Percentiles rank a stretch among this genome's conserved stretches.
phyloP scores from a whole-genome alignment of 345 rosid genomes.

The Gossypium thurberi region DNA sequence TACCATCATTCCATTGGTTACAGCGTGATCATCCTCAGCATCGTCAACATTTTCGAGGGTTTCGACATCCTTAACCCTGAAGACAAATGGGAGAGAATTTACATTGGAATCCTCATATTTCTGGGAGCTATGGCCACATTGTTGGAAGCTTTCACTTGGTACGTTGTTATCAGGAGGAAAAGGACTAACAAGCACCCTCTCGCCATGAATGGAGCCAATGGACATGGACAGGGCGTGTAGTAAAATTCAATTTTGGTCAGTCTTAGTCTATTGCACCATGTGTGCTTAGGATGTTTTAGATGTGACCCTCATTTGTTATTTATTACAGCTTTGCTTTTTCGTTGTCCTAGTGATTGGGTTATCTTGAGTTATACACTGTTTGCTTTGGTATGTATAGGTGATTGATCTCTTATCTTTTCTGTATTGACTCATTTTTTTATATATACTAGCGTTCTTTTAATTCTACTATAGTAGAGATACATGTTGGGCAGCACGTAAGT shows the following conservation, averaged over 20 bases:
- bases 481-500: no score
- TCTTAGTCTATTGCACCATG: background rate
- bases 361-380: background rate
- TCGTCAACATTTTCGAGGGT: conserved; percentile 63
- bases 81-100: conserved; percentile 52
- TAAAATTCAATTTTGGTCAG: background rate
- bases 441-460: no score
- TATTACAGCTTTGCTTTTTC: background rate
- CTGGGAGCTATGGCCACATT: conserved; percentile 39
- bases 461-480: background rate
- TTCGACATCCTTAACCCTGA: conserved; percentile 48
- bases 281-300: background rate
- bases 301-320: background rate
- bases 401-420: background rate
- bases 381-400: background rate
- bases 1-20: conserved; percentile 84
- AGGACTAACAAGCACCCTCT: conserved; percentile 28
- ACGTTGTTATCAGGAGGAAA: conserved; percentile 55
- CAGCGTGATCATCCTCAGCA: conserved; percentile 46
- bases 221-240: conserved; percentile 24
- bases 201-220: conserved; percentile 37
- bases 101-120: conserved; percentile 46
- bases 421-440: background rate
- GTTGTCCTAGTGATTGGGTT: background rate
- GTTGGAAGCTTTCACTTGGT: conserved; percentile 73